Evolutionary conservation across 306 rosid species (phyloP).

Genomic region (Inga oerstediana): DNA sequence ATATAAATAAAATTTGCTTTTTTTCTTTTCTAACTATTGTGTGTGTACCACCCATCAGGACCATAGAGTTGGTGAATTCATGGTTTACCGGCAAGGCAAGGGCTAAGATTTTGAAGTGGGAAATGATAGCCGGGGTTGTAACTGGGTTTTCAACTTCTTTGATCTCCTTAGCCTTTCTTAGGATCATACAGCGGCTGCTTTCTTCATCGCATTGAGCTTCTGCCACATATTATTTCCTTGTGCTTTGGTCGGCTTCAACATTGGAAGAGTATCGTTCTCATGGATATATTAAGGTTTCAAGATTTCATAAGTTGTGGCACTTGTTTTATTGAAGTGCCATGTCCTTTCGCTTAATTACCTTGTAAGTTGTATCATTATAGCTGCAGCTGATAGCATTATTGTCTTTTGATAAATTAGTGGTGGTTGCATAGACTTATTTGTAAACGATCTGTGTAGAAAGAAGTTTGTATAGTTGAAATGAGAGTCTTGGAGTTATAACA

Average conservation of each 20-base stretch:
- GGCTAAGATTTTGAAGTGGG: conserved; percentile 71
- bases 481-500: conserved; percentile 14
- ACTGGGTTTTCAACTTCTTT: conserved; percentile 72
- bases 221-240: conserved; percentile 22
- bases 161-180: conserved; percentile 59
- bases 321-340: conserved; percentile 35
- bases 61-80: conserved; percentile 52
- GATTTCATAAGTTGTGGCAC: conserved; percentile 39
- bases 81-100: conserved; percentile 52
- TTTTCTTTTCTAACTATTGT: conserved; percentile 25
- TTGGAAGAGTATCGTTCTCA: conserved; percentile 66
- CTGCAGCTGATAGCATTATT: conserved; percentile 30
- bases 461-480: conserved; percentile 42
- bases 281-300: conserved; percentile 39
- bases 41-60: conserved; percentile 57
- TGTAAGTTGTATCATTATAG: conserved; percentile 27
- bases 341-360: conserved; percentile 1
- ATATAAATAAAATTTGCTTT: not conserved
- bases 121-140: conserved; percentile 57
- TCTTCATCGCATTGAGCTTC: conserved; percentile 42
- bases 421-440: not conserved
- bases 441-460: not conserved
- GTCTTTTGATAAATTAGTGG: conserved; percentile 21
- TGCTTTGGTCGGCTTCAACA: conserved; percentile 64
- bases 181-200: conserved; percentile 49